These are phyloP conservation scores for Backusella psychrophila DNA, from an alignment of 192 early-diverging fungal species.

Conservation along the genomic window DNA sequence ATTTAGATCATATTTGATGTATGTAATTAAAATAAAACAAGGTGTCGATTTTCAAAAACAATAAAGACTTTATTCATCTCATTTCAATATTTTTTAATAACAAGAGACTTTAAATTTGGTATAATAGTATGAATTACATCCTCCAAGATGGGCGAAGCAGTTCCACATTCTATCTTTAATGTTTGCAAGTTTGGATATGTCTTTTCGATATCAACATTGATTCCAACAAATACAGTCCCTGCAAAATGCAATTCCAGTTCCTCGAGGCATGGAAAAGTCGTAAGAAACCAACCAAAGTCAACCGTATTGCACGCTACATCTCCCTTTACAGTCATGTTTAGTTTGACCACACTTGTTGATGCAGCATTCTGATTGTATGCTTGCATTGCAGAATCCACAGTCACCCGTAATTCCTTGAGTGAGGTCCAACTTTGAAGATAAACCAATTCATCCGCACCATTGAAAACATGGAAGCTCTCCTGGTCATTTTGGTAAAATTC, in stretches of 20 bases:
- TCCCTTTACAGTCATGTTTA: background rate
- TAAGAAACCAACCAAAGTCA: background rate
- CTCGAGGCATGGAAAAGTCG: background rate
- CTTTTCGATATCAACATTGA: background rate
- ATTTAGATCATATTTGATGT: background rate
- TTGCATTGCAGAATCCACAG: background rate
- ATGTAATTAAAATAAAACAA: too few relatives aligned
- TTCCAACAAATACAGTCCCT: background rate
- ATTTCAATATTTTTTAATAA: background rate
- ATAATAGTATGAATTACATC: background rate
- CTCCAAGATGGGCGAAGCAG: background rate
- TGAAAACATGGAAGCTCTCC: background rate
- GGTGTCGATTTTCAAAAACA: too few relatives aligned
- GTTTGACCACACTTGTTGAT: background rate
- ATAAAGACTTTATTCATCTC: background rate
- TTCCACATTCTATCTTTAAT: background rate
- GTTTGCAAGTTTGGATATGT: background rate
- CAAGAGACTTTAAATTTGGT: background rate
- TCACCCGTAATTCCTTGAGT: background rate
- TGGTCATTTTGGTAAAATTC: background rate
- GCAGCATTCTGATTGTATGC: background rate
- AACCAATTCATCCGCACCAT: background rate
- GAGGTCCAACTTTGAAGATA: background rate
- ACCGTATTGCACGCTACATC: background rate
- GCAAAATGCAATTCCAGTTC: background rate